Evolutionary conservation across 345 rosid species (phyloP).

Genomic region (Eucalyptus brandiana): DNA sequence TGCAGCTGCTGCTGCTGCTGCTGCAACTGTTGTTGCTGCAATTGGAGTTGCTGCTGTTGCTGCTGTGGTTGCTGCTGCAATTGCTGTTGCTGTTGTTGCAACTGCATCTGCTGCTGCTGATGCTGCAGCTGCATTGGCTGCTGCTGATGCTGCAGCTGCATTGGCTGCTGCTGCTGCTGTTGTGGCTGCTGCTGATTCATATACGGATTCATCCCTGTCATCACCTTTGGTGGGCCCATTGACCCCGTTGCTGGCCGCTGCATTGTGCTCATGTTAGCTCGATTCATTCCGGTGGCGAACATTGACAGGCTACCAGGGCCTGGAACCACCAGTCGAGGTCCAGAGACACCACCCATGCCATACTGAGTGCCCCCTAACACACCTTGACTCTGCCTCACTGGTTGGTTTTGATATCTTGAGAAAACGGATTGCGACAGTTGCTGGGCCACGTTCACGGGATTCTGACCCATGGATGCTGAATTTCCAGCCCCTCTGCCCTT

Average conservation of each 20-base stretch:
- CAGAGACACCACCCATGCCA: slow-evolving; percentile 54
- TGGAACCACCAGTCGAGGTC: slow-evolving; percentile 55
- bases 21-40: slow-evolving; percentile 19
- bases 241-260: slow-evolving; percentile 54
- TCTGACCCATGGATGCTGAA: slow-evolving; percentile 80
- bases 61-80: slow-evolving; percentile 16
- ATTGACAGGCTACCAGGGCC: slow-evolving; percentile 47
- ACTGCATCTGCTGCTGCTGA: slow-evolving; percentile 5
- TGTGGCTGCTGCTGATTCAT: slow-evolving; percentile 54
- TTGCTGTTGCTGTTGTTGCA: slow-evolving; percentile 11
- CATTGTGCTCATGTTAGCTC: slow-evolving; percentile 40
- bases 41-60: slow-evolving; percentile 12
- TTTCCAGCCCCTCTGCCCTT: slow-evolving; percentile 69
- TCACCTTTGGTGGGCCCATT: slow-evolving; percentile 91
- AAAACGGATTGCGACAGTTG: slow-evolving; percentile 24
- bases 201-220: slow-evolving; percentile 53
- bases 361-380: slow-evolving; percentile 52
- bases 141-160: slow-evolving; percentile 2
- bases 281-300: slow-evolving; percentile 50
- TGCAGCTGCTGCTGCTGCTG: slow-evolving; percentile 5
- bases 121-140: slow-evolving; percentile 1
- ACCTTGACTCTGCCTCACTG: slow-evolving; percentile 1
- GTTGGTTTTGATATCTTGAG: too few relatives aligned
- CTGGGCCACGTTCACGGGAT: slow-evolving; percentile 45
- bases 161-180: slow-evolving; percentile 5